Percentiles rank a stretch among this genome's conserved stretches.
Conservation (phyloP, 805 yeast genomes). For the Saturnispora bothae region DNA sequence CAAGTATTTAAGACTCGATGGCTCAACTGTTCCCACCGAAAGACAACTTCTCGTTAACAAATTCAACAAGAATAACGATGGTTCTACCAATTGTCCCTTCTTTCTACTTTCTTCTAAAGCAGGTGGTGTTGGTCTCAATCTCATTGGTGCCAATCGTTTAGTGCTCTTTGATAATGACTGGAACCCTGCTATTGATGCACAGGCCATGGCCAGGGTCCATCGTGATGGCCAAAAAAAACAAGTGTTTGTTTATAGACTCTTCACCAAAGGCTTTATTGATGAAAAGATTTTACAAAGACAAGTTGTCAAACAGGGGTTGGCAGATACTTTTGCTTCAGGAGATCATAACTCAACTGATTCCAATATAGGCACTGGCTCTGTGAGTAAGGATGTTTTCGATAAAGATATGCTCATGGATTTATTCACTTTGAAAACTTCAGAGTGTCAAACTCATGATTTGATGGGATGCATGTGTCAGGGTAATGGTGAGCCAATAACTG, state of each 20-base stretch:
- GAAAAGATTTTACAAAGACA: constrained; percentile 93
- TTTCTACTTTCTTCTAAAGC: constrained; percentile 80
- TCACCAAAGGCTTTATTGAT: constrained; percentile 86
- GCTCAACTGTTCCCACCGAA: constrained; percentile 59
- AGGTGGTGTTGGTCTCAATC: constrained; percentile 88
- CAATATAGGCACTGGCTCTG: background rate
- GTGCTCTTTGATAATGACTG: constrained; percentile 89
- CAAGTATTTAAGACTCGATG: constrained; percentile 63
- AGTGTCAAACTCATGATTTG: constrained; percentile 69
- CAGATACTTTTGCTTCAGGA: no score
- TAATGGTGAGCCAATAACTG: constrained; percentile 28
- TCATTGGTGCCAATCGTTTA: constrained; percentile 82
- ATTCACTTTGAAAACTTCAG: constrained; percentile 38
- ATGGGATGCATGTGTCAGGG: constrained; percentile 57
- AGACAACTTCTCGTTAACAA: constrained; percentile 56
- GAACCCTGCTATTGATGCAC: constrained; percentile 90
- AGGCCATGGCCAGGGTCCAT: constrained; percentile 92
- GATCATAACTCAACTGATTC: constrained; percentile 17
- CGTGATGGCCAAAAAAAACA: constrained; percentile 83
- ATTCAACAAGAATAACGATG: constrained; percentile 50
- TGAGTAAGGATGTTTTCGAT: constrained; percentile 56
- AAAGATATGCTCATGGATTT: constrained; percentile 60
- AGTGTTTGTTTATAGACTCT: constrained; percentile 69
- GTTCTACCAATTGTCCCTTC: constrained; percentile 36
- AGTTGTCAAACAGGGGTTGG: constrained; percentile 67